Evolutionary conservation across 805 yeast genomes (phyloP), one percentile per base, ranked within the genome.

Genomic region (Cyberlindnera petersonii): DNA sequence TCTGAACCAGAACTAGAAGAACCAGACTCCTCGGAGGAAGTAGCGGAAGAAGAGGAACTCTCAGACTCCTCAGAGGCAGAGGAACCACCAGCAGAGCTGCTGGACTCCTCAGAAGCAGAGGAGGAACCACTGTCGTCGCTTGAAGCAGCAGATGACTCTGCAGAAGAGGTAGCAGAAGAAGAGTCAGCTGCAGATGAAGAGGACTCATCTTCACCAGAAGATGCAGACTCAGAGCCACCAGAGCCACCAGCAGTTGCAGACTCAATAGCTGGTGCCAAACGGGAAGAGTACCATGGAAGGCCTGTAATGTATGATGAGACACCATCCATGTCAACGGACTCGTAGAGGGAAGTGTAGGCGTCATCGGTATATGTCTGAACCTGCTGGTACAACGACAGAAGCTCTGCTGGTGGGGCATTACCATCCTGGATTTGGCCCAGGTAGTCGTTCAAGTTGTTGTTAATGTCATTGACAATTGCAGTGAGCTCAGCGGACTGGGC

Each of bases 311-410:
- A 54, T 10, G 53, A 35, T 3, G 56, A 45, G 9, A 62, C 52
- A 11, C 44, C 53, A 33, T 39, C 27, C 42, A 46, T 42, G 39
- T 61, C 58, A 29, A 63, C 48, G 24, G 46, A 40, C 13, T 37
- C n/a, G 45, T 46, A 60, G 38, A 63, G 47, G 16, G 60, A 44
- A 40, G 65, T 62, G 48, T 52, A 62, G 13, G 59, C 48, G 20
- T 56, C 57, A 34, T 62, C 64, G n/a, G 58, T 61, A 44, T 58
- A 61, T 21, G 66, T 59, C 16, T 46, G 43, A 19, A 52, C 47
- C 28, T 50, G 52, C 23, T 50, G 53, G 44, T 58, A 60, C n/a
- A 63, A 16, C 7, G 37, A 33, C 34, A 61, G 37, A 18, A 62
- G 47, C 37, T 49, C 55, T 6, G 56, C 34, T 38, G 67, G 67